Conservation (phyloP, 2,329 filamentous ascomycete genomes). For the Blastomyces percursus region DNA sequence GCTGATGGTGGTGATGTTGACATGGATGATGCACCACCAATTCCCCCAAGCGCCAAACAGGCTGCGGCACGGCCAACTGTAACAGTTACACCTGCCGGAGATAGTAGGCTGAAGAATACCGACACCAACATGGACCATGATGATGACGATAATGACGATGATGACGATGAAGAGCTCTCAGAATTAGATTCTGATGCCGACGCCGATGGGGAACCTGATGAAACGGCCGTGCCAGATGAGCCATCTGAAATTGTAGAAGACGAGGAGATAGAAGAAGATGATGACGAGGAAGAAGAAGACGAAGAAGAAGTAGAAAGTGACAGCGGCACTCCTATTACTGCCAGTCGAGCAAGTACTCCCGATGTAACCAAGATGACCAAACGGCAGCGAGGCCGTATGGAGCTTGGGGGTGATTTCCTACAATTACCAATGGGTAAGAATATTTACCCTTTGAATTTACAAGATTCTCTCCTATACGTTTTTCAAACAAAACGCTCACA, state of each 20-base stretch:
- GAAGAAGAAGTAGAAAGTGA: constrained; percentile 36
- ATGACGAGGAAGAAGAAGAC: constrained; percentile 32
- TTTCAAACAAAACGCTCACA: neutral
- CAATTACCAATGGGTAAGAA: constrained; percentile 46
- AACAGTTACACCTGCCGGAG: constrained; percentile 26
- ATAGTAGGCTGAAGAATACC: constrained; percentile 33
- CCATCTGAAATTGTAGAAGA: constrained; percentile 24
- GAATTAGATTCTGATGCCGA: constrained; percentile 38
- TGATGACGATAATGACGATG: constrained; percentile 43
- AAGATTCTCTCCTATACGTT: neutral
- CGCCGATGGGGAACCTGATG: constrained; percentile 40
- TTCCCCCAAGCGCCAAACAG: constrained; percentile 25
- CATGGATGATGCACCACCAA: constrained; percentile 38
- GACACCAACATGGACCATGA: constrained; percentile 38
- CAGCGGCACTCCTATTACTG: constrained; percentile 35
- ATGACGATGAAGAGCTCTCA: constrained; percentile 40
- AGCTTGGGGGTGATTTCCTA: constrained; percentile 43
- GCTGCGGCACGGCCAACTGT: constrained; percentile 27
- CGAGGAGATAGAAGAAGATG: constrained; percentile 26
- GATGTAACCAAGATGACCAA: constrained; percentile 58
- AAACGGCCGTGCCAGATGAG: constrained; percentile 33
- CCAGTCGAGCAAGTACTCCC: constrained; percentile 47
- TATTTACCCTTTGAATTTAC: constrained; percentile 9
- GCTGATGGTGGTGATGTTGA: constrained; percentile 29
- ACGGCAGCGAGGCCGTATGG: constrained; percentile 51